Conservation (phyloP, 2,329 filamentous ascomycete genomes). For the Rhynchosporium agropyri region DNA sequence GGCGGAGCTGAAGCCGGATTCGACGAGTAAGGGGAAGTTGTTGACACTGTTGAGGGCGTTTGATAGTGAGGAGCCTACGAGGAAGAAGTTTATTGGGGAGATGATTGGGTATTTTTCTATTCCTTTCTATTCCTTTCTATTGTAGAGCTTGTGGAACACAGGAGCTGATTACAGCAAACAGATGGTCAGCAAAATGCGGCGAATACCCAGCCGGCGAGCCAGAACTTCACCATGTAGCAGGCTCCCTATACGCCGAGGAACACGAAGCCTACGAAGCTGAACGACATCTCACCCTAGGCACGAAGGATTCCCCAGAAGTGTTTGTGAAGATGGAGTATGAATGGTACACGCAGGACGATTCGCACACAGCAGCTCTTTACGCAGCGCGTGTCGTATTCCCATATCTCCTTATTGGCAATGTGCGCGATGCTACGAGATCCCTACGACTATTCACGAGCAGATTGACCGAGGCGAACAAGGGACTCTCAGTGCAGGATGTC, state of each 20-base stretch:
- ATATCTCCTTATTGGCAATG: conserved; percentile 87
- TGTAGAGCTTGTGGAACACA: conserved; percentile 10
- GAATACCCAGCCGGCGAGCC: conserved; percentile 90
- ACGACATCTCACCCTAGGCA: conserved; percentile 84
- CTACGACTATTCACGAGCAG: conserved; percentile 74
- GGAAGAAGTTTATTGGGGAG: conserved; percentile 89
- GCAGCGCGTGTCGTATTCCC: conserved; percentile 85
- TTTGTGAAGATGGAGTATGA: conserved; percentile 84
- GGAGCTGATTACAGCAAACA: conserved; percentile 37
- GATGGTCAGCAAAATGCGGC: conserved; percentile 84
- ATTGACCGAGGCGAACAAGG: conserved; percentile 57
- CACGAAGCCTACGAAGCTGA: conserved; percentile 93
- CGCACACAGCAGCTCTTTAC: conserved; percentile 85
- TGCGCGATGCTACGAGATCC: conserved; percentile 83
- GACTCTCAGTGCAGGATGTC: conserved; percentile 78
- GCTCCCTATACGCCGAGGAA: conserved; percentile 87
- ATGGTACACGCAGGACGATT: conserved; percentile 90
- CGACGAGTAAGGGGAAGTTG: conserved; percentile 72
- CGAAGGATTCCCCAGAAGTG: conserved; percentile 80
- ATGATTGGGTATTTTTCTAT: conserved; percentile 63
- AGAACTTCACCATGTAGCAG: conserved; percentile 90
- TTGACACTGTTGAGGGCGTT: conserved; percentile 82
- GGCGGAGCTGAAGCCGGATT: conserved; percentile 76
- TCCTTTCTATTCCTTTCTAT: background rate
- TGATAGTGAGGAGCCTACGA: conserved; percentile 78